These are phyloP conservation scores for Aspergillus cristatus DNA, from an alignment of 495 filamentous ascomycete genomes.

Conservation along the genomic window DNA sequence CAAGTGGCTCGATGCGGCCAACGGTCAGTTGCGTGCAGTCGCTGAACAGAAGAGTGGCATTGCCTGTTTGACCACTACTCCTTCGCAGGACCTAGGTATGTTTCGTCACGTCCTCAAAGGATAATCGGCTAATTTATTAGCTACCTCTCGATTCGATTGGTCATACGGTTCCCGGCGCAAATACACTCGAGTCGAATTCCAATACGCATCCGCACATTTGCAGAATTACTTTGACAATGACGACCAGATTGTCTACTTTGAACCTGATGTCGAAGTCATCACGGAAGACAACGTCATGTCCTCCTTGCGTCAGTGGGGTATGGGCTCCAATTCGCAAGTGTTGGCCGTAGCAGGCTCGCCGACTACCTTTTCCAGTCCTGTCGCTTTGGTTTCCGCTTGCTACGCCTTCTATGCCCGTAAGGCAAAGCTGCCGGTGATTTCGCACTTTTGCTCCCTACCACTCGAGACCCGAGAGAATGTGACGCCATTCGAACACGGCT, in stretches of 20 bases:
- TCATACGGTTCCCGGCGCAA: slow-evolving; percentile 28
- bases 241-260: slow-evolving; percentile 27
- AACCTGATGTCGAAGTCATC: slow-evolving; percentile 21
- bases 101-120: slow-evolving; percentile 1
- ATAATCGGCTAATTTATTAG: slow-evolving; percentile 8
- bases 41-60: slow-evolving; percentile 23
- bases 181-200: slow-evolving; percentile 31
- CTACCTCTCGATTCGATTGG: slow-evolving; percentile 23
- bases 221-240: slow-evolving; percentile 35
- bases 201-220: slow-evolving; percentile 33
- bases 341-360: slow-evolving; percentile 30
- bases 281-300: slow-evolving; percentile 25
- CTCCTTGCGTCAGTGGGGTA: slow-evolving; percentile 32
- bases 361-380: slow-evolving; percentile 20
- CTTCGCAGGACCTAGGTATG: slow-evolving; percentile 30
- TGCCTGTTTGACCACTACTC: slow-evolving; percentile 26
- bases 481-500: slow-evolving; percentile 24
- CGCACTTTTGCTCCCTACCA: slow-evolving; percentile 34
- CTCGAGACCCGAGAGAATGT: slow-evolving; percentile 13
- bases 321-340: slow-evolving; percentile 26
- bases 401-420: slow-evolving; percentile 27
- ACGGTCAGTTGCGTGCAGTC: slow-evolving; percentile 17
- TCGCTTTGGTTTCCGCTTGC: slow-evolving; percentile 30
- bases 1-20: slow-evolving; percentile 18
- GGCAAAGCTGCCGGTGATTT: slow-evolving; percentile 30